Percentiles rank a stretch among this genome's conserved stretches.
Evolutionary conservation across 1,284 basidiomycete species (phyloP).

Genomic region (Ceratobasidium sp.): DNA sequence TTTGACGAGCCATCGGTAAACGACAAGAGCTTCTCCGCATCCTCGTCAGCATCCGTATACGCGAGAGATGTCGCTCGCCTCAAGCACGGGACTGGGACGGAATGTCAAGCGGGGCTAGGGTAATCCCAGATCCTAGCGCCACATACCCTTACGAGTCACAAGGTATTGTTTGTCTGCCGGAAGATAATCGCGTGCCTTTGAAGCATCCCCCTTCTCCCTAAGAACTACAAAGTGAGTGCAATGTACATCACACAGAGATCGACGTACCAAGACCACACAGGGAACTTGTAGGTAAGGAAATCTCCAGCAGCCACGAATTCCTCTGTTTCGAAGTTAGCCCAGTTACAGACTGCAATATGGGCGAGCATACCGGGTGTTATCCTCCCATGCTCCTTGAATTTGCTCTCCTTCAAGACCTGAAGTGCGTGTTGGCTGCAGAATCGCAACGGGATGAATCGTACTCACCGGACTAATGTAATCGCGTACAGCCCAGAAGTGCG

Average conservation of each 20-base stretch:
- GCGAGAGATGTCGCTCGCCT: slow-evolving; percentile 88
- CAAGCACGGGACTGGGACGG: slow-evolving; percentile 76
- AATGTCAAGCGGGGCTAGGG: slow-evolving; percentile 18
- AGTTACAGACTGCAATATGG: slow-evolving; percentile 34
- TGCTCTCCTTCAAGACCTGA: slow-evolving; percentile 94
- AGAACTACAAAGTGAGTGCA: slow-evolving; percentile 35
- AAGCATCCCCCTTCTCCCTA: slow-evolving; percentile 88
- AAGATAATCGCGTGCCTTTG: slow-evolving; percentile 87
- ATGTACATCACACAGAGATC: background rate
- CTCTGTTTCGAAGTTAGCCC: slow-evolving; percentile 59
- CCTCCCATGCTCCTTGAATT: slow-evolving; percentile 97
- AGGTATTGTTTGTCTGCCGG: slow-evolving; percentile 96
- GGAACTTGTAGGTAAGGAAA: slow-evolving; percentile 94
- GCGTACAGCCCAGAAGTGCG: slow-evolving; percentile 93
- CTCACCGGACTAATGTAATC: slow-evolving; percentile 92
- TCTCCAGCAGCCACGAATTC: slow-evolving; percentile 96
- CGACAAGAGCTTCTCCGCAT: slow-evolving; percentile 84
- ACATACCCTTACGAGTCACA: slow-evolving; percentile 76
- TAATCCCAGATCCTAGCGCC: background rate
- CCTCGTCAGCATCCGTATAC: slow-evolving; percentile 93
- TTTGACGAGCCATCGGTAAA: slow-evolving; percentile 65
- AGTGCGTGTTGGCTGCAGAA: slow-evolving; percentile 24
- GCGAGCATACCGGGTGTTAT: slow-evolving; percentile 83
- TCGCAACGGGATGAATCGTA: background rate
- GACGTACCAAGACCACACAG: slow-evolving; percentile 88